Evolutionary conservation across 148 eudicot genomes (phyloP).

Genomic region (Rheum nobile): DNA sequence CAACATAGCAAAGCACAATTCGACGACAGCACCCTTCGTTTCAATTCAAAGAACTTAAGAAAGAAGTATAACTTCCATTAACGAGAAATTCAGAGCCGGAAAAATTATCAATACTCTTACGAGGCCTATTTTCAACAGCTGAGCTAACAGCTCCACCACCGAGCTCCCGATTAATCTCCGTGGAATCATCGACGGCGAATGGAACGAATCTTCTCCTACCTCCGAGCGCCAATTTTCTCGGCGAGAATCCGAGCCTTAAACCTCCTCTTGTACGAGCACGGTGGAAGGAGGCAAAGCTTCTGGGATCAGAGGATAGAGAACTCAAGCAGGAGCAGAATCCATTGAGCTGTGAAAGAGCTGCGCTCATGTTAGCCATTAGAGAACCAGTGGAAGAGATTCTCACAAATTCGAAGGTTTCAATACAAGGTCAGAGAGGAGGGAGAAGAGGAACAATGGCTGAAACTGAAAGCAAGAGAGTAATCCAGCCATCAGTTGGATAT

Average conservation of each 20-base stretch:
- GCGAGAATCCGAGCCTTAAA: slow-evolving; percentile 14
- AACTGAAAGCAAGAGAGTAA: no score
- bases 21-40: no score
- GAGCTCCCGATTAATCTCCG: slow-evolving; percentile 22
- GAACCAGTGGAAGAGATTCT: background rate
- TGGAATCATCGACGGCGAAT: slow-evolving; percentile 55
- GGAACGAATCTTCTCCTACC: slow-evolving; percentile 27
- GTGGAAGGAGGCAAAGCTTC: slow-evolving; percentile 17
- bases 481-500: no score
- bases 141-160: slow-evolving; percentile 18
- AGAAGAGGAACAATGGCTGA: no score
- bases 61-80: background rate
- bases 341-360: slow-evolving; percentile 28
- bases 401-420: no score
- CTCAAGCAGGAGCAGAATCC: slow-evolving; percentile 22
- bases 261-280: slow-evolving; percentile 3
- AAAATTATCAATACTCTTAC: slow-evolving; percentile 17
- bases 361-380: slow-evolving; percentile 27
- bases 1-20: no score
- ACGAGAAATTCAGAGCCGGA: background rate
- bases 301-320: slow-evolving; percentile 28
- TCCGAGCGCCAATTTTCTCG: slow-evolving; percentile 14
- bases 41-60: no score
- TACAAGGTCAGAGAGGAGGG: no score
- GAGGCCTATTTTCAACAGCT: slow-evolving; percentile 37